Evolutionary conservation across 495 filamentous ascomycete genomes (phyloP).

Genomic region (Penicillium pulvis): DNA sequence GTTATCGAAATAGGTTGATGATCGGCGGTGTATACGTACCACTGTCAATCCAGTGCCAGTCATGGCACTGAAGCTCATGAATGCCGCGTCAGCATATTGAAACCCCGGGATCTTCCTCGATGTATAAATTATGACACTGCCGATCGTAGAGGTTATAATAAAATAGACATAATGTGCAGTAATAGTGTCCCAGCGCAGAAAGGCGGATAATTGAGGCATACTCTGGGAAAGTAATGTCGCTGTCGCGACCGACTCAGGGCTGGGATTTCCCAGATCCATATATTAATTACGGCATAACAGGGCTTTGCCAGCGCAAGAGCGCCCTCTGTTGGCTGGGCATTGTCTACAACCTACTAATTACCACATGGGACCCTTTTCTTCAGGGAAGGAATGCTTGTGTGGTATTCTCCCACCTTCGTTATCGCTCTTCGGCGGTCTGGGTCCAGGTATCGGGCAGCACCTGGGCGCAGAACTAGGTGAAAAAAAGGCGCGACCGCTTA

Average conservation of each 20-base stretch:
- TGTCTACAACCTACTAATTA: not conserved
- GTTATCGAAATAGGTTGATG: not conserved
- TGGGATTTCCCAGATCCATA: not conserved
- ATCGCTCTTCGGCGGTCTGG: not conserved
- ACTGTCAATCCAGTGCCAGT: slow-evolving; percentile 75
- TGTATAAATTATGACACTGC: slow-evolving; percentile 73
- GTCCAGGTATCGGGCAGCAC: not conserved
- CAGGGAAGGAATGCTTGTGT: not conserved
- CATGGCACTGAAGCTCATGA: slow-evolving; percentile 76
- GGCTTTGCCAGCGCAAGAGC: not conserved
- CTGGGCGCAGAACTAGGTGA: not conserved
- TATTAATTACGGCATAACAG: not conserved
- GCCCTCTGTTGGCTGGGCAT: not conserved
- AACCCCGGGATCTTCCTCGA: slow-evolving; percentile 61
- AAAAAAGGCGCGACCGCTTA: not conserved
- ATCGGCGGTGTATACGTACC: slow-evolving; percentile 37
- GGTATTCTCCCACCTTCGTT: not conserved
- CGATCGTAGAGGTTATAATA: slow-evolving; percentile 58
- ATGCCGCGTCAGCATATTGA: slow-evolving; percentile 73
- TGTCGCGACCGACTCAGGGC: not conserved
- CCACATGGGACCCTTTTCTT: not conserved
- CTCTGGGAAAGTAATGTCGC: not conserved
- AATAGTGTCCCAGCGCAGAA: slow-evolving; percentile 65
- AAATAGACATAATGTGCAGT: slow-evolving; percentile 78
- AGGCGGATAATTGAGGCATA: slow-evolving; percentile 23